Conservation (phyloP, 768 basidiomycete genomes). For the Lactarius trivialis region DNA sequence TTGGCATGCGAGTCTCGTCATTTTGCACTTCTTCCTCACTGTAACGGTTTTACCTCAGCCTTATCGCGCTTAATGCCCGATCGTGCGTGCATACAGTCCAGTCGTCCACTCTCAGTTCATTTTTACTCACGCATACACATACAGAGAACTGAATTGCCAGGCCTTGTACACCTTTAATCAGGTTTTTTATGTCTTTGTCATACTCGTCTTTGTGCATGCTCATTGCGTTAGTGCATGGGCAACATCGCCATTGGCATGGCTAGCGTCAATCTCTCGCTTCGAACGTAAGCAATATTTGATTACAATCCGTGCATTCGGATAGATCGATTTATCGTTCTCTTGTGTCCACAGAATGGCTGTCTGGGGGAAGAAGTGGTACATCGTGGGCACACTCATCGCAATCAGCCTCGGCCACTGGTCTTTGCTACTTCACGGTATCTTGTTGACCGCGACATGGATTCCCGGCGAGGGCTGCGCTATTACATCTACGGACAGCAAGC, state of each 20-base stretch:
- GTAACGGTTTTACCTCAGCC: background rate
- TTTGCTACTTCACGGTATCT: slow-evolving; percentile 58
- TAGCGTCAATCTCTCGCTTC: slow-evolving; percentile 42
- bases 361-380: slow-evolving; percentile 52
- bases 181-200: slow-evolving; percentile 24
- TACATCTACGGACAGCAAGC: slow-evolving; percentile 49
- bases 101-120: background rate
- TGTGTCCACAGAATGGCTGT: slow-evolving; percentile 45
- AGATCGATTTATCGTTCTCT: background rate
- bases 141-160: slow-evolving; percentile 39
- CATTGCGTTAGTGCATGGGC: slow-evolving; percentile 34
- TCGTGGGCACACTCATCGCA: slow-evolving; percentile 44
- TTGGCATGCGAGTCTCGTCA: slow-evolving; percentile 37
- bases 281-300: slow-evolving; percentile 34
- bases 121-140: background rate
- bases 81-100: slow-evolving; percentile 25
- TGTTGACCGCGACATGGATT: slow-evolving; percentile 53
- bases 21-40: background rate
- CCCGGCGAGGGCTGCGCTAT: slow-evolving; percentile 49
- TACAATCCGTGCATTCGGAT: background rate
- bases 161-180: slow-evolving; percentile 44
- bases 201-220: background rate
- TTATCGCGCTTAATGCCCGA: slow-evolving; percentile 35
- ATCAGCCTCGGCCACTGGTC: slow-evolving; percentile 67
- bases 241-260: slow-evolving; percentile 40